Evolutionary conservation across 2,329 filamentous ascomycete species (phyloP), one percentile per base, ranked within the genome.

Genomic region (Claviceps sp.): DNA sequence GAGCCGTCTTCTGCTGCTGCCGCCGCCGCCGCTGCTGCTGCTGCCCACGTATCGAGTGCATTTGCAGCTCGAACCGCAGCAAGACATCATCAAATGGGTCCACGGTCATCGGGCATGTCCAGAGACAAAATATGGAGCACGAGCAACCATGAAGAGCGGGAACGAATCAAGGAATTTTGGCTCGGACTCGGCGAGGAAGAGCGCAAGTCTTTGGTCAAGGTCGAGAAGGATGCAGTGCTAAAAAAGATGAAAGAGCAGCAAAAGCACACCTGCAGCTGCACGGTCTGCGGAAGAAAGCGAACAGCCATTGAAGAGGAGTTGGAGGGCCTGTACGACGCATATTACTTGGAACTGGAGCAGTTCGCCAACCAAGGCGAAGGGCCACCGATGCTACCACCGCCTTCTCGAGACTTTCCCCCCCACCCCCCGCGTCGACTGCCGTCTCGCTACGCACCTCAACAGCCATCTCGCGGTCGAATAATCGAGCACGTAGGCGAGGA

Each of bases 161-260:
- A 96, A 71, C 86, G 93, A 50, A 98, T 98, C 65, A 95, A 96
- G 70, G 87, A 95, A 60, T 98, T 97, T 69, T 98, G 93, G 93
- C 78, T 98, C 50, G 89, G 89, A 16, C 71, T 98, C 44, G 88
- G 88, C 58, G 93, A 98, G 67, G 88, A 95, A 39, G 90, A 97
- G 66, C 86, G 93, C 60, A 93, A 95, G 66, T 93, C 88, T 16
- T 74, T 98, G 46, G 89, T 98, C 63, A 96, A 96, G 69, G 91
- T 98, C 34, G 93, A 98, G 70, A 98, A 98, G 71, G 91, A 98
- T 68, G 91, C 93, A 7, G 93, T 98, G 0, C 72, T 98, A 52
- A 89, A 88, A 64, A 98, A 98, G 75, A 98, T 98, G 93, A 98
- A 98, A 75, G 93, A 98, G 68, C 93, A 98, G 68, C 93, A 98